phyloP scores from a whole-genome alignment of 345 rosid genomes.

The Ricinus communis region DNA sequence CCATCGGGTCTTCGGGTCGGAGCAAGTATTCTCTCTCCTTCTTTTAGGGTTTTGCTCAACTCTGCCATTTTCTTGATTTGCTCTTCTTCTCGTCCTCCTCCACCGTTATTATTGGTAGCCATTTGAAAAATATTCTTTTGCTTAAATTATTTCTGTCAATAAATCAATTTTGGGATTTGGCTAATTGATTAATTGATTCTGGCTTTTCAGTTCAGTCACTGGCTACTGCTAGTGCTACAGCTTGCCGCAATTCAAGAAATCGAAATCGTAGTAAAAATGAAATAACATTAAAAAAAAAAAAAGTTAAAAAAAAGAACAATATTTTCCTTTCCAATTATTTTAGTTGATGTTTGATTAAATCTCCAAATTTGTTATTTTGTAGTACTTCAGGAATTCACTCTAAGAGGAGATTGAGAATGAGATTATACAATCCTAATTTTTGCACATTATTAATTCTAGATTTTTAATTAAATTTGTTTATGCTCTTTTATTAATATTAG shows the following conservation, averaged over 20 bases:
- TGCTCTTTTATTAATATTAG: too few species aligned
- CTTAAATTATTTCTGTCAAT: background rate
- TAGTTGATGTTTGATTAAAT: too few species aligned
- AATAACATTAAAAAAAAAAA: too few species aligned
- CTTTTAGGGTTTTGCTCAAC: slow-evolving; percentile 83
- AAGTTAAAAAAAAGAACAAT: too few species aligned
- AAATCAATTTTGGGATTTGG: background rate
- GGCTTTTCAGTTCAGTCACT: background rate
- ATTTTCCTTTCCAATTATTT: too few species aligned
- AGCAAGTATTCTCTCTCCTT: slow-evolving; percentile 88
- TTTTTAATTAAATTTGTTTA: too few species aligned
- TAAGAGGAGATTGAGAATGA: too few species aligned
- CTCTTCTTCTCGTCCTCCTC: slow-evolving; percentile 53
- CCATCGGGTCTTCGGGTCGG: slow-evolving; percentile 92
- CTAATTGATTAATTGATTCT: background rate
- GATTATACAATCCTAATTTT: too few species aligned
- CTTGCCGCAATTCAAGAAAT: too few species aligned
- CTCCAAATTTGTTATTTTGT: too few species aligned
- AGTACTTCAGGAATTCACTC: too few species aligned
- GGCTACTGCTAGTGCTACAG: background rate
- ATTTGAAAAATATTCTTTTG: background rate
- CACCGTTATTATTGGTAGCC: slow-evolving; percentile 3
- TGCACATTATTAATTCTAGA: too few species aligned
- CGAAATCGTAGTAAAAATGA: background rate
- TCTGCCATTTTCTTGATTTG: slow-evolving; percentile 58